A percentile compares a stretch with the other conserved stretches of the same genome.
Conservation (phyloP, 768 basidiomycete species). For the Hydnomerulius pinastri region DNA sequence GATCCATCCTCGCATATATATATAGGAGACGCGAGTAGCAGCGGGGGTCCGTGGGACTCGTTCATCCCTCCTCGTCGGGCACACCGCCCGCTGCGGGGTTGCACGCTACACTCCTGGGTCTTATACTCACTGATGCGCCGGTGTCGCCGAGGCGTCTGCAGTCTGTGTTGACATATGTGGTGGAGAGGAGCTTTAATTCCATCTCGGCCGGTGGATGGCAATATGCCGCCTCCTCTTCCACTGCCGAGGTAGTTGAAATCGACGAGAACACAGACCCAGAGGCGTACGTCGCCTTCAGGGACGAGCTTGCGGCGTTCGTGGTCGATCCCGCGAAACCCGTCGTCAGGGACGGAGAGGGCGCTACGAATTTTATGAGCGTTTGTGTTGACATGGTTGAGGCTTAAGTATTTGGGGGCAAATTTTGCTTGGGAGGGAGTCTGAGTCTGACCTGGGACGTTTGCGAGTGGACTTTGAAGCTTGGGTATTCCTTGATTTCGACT, state of each 20-base stretch:
- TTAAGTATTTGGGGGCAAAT: too few relatives aligned
- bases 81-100: conserved; percentile 42
- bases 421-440: too few relatives aligned
- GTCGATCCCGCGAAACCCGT: conserved; percentile 91
- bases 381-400: conserved; percentile 85
- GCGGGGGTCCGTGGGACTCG: conserved; percentile 24
- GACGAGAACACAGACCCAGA: conserved; percentile 63
- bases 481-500: too few relatives aligned
- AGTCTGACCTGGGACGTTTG: too few relatives aligned
- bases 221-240: conserved; percentile 83
- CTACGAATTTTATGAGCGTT: conserved; percentile 96
- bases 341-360: conserved; percentile 97
- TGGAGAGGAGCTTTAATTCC: conserved; percentile 93
- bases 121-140: conserved; percentile 90
- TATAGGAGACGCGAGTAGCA: conserved; percentile 69
- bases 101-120: conserved; percentile 94
- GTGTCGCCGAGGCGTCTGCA: conserved; percentile 82
- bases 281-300: conserved; percentile 72
- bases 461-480: too few relatives aligned
- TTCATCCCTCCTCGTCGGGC: conserved; percentile 11
- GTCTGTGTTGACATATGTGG: conserved; percentile 84
- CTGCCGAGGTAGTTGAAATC: conserved; percentile 52
- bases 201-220: conserved; percentile 97
- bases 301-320: conserved; percentile 81
- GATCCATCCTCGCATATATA: conserved; percentile 97